phyloP scores from a whole-genome alignment of 2,329 filamentous ascomycete species.

The Fusarium proliferatum region DNA sequence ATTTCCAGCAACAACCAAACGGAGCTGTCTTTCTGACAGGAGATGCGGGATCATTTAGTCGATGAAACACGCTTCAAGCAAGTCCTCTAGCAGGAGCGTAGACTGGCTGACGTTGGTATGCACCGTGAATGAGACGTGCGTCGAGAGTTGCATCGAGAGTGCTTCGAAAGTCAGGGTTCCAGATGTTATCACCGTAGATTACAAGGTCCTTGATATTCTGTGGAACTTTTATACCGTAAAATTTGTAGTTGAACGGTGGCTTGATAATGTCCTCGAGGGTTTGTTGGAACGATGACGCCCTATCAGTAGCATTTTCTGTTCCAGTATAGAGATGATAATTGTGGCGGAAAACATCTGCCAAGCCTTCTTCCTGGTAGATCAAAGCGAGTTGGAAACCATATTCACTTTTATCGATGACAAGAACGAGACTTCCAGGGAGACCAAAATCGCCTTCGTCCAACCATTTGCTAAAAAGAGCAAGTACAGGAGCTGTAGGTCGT shows the following conservation, averaged over 20 bases:
- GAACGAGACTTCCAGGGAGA: accelerated
- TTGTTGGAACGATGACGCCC: neutral
- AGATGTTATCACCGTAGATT: neutral
- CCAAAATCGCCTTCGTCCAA: neutral
- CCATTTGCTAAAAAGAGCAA: neutral
- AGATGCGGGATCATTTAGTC: neutral
- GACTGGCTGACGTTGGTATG: neutral
- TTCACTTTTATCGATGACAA: neutral
- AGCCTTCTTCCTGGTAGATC: accelerated
- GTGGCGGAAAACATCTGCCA: neutral
- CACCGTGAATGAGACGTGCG: neutral
- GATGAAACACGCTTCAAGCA: accelerated
- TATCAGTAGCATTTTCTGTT: accelerated
- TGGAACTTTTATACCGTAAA: accelerated
- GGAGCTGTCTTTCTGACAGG: neutral
- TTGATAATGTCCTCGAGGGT: neutral
- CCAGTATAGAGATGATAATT: neutral
- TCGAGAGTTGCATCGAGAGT: neutral
- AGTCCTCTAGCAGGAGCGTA: neutral
- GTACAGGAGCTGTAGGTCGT: accelerated
- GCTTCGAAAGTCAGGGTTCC: neutral
- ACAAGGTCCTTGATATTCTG: neutral
- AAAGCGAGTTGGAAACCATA: neutral
- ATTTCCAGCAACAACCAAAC: neutral
- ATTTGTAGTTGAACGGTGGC: neutral